Percentiles rank a stretch among this genome's conserved stretches.
These are phyloP conservation scores for Sclerotinia borealis DNA, from an alignment of 2,329 filamentous ascomycete genomes.

Conservation along the genomic window DNA sequence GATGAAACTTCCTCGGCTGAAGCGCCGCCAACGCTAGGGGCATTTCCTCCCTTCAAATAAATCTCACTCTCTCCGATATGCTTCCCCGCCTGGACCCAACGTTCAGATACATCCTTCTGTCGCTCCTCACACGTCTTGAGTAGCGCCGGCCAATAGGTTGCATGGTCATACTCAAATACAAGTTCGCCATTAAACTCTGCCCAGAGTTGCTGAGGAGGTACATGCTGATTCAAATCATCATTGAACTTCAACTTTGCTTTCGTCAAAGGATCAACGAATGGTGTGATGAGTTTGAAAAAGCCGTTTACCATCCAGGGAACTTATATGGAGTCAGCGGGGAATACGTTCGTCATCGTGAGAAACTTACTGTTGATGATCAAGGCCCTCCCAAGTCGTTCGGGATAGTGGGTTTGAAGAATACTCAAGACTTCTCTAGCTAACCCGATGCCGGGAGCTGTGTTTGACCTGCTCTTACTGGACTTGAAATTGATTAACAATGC, in stretches of 20 bases:
- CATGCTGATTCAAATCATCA: constrained; percentile 77
- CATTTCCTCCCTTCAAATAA: constrained; percentile 65
- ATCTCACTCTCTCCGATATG: constrained; percentile 79
- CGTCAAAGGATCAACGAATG: constrained; percentile 93
- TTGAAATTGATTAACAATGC: constrained; percentile 91
- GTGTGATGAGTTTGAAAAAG: constrained; percentile 94
- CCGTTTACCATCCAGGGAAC: constrained; percentile 87
- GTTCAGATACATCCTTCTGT: constrained; percentile 53
- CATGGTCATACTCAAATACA: constrained; percentile 88
- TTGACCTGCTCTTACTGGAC: constrained; percentile 65
- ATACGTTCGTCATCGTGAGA: neutral
- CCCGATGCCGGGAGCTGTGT: constrained; percentile 64
- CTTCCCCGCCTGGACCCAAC: constrained; percentile 78
- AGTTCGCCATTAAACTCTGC: constrained; percentile 68
- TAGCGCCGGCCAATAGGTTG: constrained; percentile 81
- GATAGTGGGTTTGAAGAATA: constrained; percentile 94
- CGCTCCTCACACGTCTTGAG: constrained; percentile 62
- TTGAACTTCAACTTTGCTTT: constrained; percentile 97
- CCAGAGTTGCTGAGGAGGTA: constrained; percentile 78
- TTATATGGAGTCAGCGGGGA: constrained; percentile 34
- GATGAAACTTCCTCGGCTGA: constrained; percentile 1
- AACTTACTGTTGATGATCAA: constrained; percentile 78
- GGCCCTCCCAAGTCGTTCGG: constrained; percentile 81
- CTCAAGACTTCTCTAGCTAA: constrained; percentile 78
- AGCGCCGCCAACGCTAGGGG: constrained; percentile 20